These are phyloP conservation scores for Nephelium lappaceum DNA, from an alignment of 345 rosid genomes.

Conservation along the genomic window DNA sequence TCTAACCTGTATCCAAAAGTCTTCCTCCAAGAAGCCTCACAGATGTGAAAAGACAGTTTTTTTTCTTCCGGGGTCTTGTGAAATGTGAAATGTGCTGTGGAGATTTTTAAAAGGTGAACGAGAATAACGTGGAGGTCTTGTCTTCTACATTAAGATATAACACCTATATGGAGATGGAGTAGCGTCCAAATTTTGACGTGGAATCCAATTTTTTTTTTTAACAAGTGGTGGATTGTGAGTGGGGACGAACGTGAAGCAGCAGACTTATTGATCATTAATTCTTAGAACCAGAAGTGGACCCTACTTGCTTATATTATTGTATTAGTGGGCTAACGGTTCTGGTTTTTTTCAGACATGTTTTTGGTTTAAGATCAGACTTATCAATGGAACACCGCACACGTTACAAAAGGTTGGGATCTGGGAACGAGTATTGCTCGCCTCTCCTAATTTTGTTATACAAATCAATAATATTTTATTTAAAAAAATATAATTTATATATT, in stretches of 20 bases:
- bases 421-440: too few relatives aligned
- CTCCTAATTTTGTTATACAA: too few relatives aligned
- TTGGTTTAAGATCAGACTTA: background rate
- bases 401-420: too few relatives aligned
- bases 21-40: background rate
- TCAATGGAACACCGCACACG: background rate
- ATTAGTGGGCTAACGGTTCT: background rate
- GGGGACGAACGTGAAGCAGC: background rate
- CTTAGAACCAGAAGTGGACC: background rate
- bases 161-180: background rate
- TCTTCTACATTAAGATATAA: background rate
- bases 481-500: too few relatives aligned
- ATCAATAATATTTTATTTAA: too few relatives aligned
- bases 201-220: background rate
- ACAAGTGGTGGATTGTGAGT: background rate
- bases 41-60: background rate
- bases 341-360: background rate
- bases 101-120: background rate
- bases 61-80: background rate
- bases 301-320: background rate
- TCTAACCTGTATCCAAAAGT: background rate
- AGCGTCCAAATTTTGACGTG: constrained; percentile 8
- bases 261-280: background rate
- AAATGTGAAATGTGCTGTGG: too few relatives aligned
- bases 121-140: background rate